Conservation (phyloP, 352 stramenopile species). For the Globisporangium cystogenes region DNA sequence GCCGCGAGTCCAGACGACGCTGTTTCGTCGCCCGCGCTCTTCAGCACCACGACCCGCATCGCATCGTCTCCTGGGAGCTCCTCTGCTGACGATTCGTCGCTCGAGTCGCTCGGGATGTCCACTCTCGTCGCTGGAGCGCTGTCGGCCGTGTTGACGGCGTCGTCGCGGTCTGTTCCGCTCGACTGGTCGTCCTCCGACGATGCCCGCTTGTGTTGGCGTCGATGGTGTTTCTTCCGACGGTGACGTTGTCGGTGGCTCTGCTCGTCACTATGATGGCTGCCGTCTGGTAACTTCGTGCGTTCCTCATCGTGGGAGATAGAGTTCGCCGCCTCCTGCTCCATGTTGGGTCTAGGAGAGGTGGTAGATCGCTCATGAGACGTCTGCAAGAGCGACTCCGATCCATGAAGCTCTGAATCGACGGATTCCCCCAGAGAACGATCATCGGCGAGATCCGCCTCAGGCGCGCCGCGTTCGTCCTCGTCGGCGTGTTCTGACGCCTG, state of each 20-base stretch:
- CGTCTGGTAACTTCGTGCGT: too few relatives aligned
- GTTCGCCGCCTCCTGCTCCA: neutral
- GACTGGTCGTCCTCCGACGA: neutral
- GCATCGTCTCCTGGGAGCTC: neutral
- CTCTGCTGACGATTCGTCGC: neutral
- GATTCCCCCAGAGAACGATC: neutral
- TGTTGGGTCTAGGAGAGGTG: neutral
- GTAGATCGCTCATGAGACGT: neutral
- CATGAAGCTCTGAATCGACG: neutral
- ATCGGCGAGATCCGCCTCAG: too few relatives aligned
- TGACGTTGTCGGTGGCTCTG: slow-evolving; percentile 1
- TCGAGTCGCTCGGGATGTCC: neutral
- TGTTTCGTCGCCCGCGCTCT: slow-evolving; percentile 2
- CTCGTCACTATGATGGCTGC: neutral
- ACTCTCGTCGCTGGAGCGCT: neutral
- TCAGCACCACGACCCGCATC: neutral
- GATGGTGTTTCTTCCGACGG: slow-evolving; percentile 7
- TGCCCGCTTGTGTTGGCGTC: neutral
- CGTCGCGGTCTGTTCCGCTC: neutral
- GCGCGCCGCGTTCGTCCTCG: neutral
- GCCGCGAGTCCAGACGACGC: neutral
- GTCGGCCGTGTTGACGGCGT: neutral
- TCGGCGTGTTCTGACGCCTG: neutral
- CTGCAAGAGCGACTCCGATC: neutral
- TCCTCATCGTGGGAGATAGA: neutral